Percentiles rank a stretch among this genome's conserved stretches.
phyloP scores from a whole-genome alignment of 2,329 filamentous ascomycete genomes.

The Beauveria bassiana region DNA sequence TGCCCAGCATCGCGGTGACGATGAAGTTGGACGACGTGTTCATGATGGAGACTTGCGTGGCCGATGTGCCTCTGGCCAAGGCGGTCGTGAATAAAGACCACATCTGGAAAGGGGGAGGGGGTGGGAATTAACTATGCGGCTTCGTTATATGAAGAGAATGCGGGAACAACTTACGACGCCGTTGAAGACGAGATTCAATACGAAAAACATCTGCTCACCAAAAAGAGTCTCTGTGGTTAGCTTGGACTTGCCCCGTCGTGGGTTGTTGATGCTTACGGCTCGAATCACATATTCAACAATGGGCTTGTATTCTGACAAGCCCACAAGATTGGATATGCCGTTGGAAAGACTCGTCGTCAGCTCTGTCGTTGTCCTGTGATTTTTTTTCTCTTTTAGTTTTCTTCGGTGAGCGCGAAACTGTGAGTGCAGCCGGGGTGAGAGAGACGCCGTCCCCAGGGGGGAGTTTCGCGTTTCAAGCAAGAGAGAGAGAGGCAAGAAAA shows the following conservation, averaged over 20 bases:
- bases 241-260: too few species aligned
- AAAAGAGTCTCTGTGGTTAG: background rate
- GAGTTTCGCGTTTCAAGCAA: too few species aligned
- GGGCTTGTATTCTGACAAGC: slow-evolving; percentile 32
- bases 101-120: slow-evolving; percentile 42
- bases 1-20: slow-evolving; percentile 64
- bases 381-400: too few species aligned
- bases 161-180: slow-evolving; percentile 45
- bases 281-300: slow-evolving; percentile 42
- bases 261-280: slow-evolving; percentile 31
- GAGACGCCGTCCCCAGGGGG: too few species aligned
- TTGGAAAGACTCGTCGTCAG: slow-evolving; percentile 43
- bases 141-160: background rate
- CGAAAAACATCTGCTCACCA: slow-evolving; percentile 57
- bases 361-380: slow-evolving; percentile 45
- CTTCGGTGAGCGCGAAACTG: too few species aligned
- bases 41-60: slow-evolving; percentile 72
- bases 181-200: slow-evolving; percentile 67
- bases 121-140: background rate
- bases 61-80: slow-evolving; percentile 64
- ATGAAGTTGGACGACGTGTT: slow-evolving; percentile 80
- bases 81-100: slow-evolving; percentile 77
- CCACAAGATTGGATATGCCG: slow-evolving; percentile 35
- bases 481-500: too few species aligned
- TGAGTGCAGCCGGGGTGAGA: background rate